Evolutionary conservation across 495 filamentous ascomycete species (phyloP).

Genomic region (Cercophora newfieldiana): DNA sequence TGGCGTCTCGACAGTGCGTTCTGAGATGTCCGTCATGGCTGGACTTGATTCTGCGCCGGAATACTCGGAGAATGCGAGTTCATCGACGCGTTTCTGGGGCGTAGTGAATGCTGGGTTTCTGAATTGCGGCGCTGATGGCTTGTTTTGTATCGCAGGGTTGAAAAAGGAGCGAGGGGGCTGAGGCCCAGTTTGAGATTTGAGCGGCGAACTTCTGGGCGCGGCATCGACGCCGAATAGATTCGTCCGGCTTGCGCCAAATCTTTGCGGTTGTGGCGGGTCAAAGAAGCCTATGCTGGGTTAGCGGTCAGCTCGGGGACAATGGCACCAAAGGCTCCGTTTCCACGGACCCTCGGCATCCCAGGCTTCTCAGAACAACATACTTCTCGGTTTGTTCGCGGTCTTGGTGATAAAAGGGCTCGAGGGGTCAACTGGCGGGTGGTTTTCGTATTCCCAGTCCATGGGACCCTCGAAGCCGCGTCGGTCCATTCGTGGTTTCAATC

Average conservation of each 20-base stretch:
- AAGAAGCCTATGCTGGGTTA: slow-evolving; percentile 20
- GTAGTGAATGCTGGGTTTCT: slow-evolving; percentile 74
- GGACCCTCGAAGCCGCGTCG: slow-evolving; percentile 45
- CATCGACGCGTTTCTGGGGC: slow-evolving; percentile 68
- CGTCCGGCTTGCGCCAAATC: slow-evolving; percentile 14
- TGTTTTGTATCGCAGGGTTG: slow-evolving; percentile 34
- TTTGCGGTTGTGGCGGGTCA: slow-evolving; percentile 29
- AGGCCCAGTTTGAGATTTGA: slow-evolving; percentile 35
- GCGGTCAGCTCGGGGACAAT: too few relatives aligned
- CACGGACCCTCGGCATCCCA: too few relatives aligned
- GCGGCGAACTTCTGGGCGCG: slow-evolving; percentile 23
- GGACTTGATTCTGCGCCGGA: slow-evolving; percentile 86
- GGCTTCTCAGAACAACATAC: slow-evolving; percentile 31
- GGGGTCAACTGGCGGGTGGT: slow-evolving; percentile 43
- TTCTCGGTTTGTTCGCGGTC: slow-evolving; percentile 11
- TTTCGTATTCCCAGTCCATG: slow-evolving; percentile 55
- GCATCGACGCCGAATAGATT: slow-evolving; percentile 38
- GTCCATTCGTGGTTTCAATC: slow-evolving; percentile 34
- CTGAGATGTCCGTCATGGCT: slow-evolving; percentile 63
- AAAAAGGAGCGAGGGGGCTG: slow-evolving; percentile 42
- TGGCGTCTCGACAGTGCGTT: slow-evolving; percentile 52
- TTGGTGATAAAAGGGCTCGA: slow-evolving; percentile 46
- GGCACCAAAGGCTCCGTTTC: too few relatives aligned
- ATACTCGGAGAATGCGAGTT: slow-evolving; percentile 61
- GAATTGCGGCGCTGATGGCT: slow-evolving; percentile 52